These are phyloP conservation scores for Elymus sibiricus DNA, from an alignment of 176 grass and related monocot species.

Conservation along the genomic window DNA sequence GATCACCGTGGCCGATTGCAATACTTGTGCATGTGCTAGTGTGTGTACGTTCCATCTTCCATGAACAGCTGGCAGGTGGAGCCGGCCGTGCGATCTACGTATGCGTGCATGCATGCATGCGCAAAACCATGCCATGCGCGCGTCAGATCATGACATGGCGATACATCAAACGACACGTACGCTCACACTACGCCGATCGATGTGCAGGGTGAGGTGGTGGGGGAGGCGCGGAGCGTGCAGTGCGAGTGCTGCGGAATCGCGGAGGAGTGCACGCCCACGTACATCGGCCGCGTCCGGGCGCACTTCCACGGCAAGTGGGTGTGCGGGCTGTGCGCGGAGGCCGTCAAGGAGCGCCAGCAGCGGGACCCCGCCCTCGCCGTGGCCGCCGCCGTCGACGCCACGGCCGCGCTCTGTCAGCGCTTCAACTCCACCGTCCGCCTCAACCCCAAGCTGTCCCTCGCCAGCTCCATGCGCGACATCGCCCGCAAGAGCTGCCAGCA, in stretches of 20 bases:
- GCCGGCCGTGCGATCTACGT: neutral
- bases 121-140: neutral
- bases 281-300: constrained; percentile 67
- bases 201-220: neutral
- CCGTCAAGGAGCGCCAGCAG: constrained; percentile 70
- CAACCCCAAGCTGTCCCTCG: constrained; percentile 83
- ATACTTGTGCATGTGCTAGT: neutral
- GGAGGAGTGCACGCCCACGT: constrained; percentile 86
- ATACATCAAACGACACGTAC: neutral
- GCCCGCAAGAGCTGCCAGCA: constrained; percentile 64
- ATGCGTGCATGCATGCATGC: neutral
- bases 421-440: constrained; percentile 77
- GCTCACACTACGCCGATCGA: neutral
- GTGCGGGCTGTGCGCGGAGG: constrained; percentile 83
- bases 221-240: constrained; percentile 50
- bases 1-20: neutral
- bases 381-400: constrained; percentile 51
- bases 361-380: constrained; percentile 40
- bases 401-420: constrained; percentile 52
- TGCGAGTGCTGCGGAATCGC: constrained; percentile 91
- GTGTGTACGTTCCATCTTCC: neutral
- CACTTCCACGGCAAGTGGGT: constrained; percentile 81
- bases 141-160: neutral
- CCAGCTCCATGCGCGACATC: constrained; percentile 83
- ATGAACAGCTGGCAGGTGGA: neutral